Conservation (phyloP, 2,329 filamentous ascomycete species). For the Dactylonectria macrodidyma region DNA sequence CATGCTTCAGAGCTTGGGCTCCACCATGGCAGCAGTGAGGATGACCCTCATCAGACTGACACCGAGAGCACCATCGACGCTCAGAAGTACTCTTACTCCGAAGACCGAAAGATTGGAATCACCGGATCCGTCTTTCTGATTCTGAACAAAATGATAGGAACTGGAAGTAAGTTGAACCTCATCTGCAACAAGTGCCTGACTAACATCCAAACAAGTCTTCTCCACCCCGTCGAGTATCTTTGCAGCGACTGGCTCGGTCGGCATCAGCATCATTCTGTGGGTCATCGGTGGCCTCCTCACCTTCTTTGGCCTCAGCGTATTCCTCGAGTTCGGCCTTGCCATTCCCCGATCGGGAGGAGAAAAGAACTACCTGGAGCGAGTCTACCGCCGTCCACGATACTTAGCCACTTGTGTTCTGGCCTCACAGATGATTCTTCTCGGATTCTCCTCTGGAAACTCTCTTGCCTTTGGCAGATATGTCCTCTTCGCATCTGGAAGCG, state of each 20-base stretch:
- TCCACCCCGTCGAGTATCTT: slow-evolving; percentile 69
- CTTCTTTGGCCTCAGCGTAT: slow-evolving; percentile 72
- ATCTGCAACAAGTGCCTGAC: background rate
- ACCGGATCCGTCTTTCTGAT: slow-evolving; percentile 69
- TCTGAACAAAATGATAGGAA: slow-evolving; percentile 72
- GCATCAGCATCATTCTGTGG: slow-evolving; percentile 52
- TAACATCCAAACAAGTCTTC: slow-evolving; percentile 58
- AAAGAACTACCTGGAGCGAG: slow-evolving; percentile 77
- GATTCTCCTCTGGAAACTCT: slow-evolving; percentile 72
- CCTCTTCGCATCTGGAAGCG: slow-evolving; percentile 66
- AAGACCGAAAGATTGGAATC: slow-evolving; percentile 66
- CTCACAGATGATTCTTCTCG: slow-evolving; percentile 73
- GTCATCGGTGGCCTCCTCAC: slow-evolving; percentile 65
- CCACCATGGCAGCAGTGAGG: slow-evolving; percentile 36
- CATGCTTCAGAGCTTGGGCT: slow-evolving; percentile 7
- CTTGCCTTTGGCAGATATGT: slow-evolving; percentile 73
- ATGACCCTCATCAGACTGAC: slow-evolving; percentile 33
- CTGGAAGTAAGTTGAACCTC: slow-evolving; percentile 61
- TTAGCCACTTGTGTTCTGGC: slow-evolving; percentile 73
- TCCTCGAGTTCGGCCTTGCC: slow-evolving; percentile 74
- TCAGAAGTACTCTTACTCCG: slow-evolving; percentile 56
- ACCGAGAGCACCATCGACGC: slow-evolving; percentile 55
- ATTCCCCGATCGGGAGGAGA: slow-evolving; percentile 75
- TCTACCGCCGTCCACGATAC: slow-evolving; percentile 71
- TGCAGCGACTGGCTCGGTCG: slow-evolving; percentile 66